phyloP scores from a whole-genome alignment of 202 grass and related monocot species.

The Carex sylvatica region DNA sequence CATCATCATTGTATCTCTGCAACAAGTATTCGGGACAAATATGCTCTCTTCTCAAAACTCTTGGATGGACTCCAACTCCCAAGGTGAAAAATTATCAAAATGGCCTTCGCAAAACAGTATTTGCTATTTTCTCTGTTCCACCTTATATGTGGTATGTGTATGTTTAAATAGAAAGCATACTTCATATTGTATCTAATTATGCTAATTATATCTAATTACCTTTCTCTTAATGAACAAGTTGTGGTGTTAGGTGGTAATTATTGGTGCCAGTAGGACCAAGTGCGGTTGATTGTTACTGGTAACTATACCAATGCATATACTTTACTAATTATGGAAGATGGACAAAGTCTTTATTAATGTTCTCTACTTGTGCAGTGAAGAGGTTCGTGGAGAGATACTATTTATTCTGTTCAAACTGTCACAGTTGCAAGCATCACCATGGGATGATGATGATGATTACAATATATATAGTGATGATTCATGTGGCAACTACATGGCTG shows the following conservation, averaged over 20 bases:
- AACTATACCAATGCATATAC: background rate
- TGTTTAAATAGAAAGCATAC: background rate
- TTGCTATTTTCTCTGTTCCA: background rate
- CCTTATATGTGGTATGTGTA: background rate
- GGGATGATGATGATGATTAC: slow-evolving; percentile 64
- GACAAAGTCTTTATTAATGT: slow-evolving; percentile 17
- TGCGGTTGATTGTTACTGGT: background rate
- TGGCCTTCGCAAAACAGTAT: background rate
- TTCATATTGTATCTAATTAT: background rate
- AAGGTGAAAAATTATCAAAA: slow-evolving; percentile 48
- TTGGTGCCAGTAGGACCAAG: background rate
- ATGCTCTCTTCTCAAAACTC: slow-evolving; percentile 72
- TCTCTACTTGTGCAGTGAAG: slow-evolving; percentile 58
- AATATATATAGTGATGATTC: slow-evolving; percentile 45
- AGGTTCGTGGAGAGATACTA: slow-evolving; percentile 82
- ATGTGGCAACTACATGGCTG: slow-evolving; percentile 31
- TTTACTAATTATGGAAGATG: background rate
- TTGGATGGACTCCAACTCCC: slow-evolving; percentile 62
- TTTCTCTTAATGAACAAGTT: slow-evolving; percentile 16
- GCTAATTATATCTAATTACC: slow-evolving; percentile 18
- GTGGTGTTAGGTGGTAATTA: slow-evolving; percentile 12
- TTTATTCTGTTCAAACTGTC: slow-evolving; percentile 83
- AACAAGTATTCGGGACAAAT: slow-evolving; percentile 58
- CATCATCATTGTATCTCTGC: slow-evolving; percentile 42
- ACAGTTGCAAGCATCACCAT: slow-evolving; percentile 58